Base-by-base conservation (phyloP, 2,329 filamentous ascomycete species). In the Bimuria novae-zelandiae region DNA sequence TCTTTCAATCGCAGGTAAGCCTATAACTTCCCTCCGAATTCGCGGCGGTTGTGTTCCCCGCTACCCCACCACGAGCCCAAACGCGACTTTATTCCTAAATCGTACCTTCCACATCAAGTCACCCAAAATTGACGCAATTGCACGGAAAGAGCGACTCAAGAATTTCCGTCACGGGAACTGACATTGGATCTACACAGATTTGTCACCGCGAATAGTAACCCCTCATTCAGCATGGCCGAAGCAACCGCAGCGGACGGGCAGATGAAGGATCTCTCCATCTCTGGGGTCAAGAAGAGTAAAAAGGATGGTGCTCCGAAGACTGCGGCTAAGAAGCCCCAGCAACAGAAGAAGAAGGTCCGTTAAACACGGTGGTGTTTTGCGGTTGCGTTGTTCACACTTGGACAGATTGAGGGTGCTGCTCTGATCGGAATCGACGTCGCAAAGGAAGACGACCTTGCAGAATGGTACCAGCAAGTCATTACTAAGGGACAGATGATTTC, bases 381-480 rank as follows among this genome's bases (percentile, higher is more conserved):
- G 46, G 33, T 40, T n/a, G 19, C 29, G 29, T 42, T 57, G 30
- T 64, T 70, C 51, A 70, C 64, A 42, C 43, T 36, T 39, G 29
- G 36, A 62, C 71, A 78, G 76, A 80, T 79, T 41, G 83, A 85
- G 37, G 84, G 83, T 42, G 81, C 82, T 47, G 83, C 82, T 48
- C 72, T 95, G 61, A 95, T 94, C 66, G 92, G 92, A 60, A 96
- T 97, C 68, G 94, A 92, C 59, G 86, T 89, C 55, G 82, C 84
- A 59, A 97, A 97, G 77, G 81, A 88, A 43, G 88, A 89, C 42
- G 91, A 97, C 77, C 94, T 99, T 73, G 83, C 90, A 45, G 86
- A 87, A 76, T 99, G 94, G 94, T 99, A 99, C 77, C 91, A 96
- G 78, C 93, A 99, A 78, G 90, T 97, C 56, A 89, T 99, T 52